A percentile compares a stretch with the other conserved stretches of the same genome.
phyloP scores from a whole-genome alignment of 2,329 filamentous ascomycete species.

The Ophiostoma ips region DNA sequence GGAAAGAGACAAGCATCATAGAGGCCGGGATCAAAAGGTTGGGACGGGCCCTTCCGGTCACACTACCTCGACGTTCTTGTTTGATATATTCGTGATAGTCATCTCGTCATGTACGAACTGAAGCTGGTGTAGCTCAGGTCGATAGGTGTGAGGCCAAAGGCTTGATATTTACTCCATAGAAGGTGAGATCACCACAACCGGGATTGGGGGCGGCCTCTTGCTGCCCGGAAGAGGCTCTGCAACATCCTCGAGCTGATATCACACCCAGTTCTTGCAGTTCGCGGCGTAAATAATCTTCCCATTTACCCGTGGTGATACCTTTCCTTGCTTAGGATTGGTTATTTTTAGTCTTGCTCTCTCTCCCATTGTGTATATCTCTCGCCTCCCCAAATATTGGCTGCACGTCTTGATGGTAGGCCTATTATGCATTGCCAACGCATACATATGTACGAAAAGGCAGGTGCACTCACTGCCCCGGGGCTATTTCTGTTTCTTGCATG shows the following conservation, averaged over 20 bases:
- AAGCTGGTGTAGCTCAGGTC: background rate
- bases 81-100: too few relatives aligned
- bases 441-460: conserved; percentile 1
- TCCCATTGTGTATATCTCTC: too few relatives aligned
- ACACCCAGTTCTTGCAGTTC: too few relatives aligned
- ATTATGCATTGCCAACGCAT: conserved; percentile 9
- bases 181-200: too few relatives aligned
- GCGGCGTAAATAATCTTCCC: too few relatives aligned
- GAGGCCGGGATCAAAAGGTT: background rate
- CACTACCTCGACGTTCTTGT: background rate
- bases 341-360: background rate
- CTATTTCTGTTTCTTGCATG: background rate
- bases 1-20: background rate
- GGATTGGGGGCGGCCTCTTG: too few relatives aligned
- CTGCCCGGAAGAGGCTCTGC: too few relatives aligned
- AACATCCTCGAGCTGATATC: too few relatives aligned
- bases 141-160: too few relatives aligned
- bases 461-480: background rate
- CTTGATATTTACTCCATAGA: too few relatives aligned
- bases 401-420: background rate
- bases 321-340: too few relatives aligned
- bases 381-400: background rate
- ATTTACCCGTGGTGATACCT: too few relatives aligned
- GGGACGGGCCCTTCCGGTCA: conserved; percentile 2
- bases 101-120: background rate